These are phyloP conservation scores for Penicillium griseofulvum DNA, from an alignment of 2,329 filamentous ascomycete genomes.

Conservation along the genomic window DNA sequence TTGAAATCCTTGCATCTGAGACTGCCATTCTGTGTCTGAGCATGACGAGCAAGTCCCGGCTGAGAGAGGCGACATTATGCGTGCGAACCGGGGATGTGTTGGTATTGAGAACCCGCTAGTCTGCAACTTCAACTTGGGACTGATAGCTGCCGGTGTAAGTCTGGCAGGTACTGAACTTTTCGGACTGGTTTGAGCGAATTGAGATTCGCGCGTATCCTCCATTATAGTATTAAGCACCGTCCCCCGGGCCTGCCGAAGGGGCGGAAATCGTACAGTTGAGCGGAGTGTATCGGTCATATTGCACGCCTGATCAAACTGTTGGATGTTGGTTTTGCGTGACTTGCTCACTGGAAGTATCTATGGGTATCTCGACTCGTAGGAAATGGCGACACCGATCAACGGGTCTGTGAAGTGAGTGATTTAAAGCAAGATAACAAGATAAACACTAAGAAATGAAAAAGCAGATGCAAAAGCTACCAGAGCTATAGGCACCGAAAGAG, in stretches of 20 bases:
- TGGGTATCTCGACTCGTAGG: conserved; percentile 26
- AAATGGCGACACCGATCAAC: conserved; percentile 35
- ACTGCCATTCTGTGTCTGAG: conserved; percentile 60
- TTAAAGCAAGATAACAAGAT: conserved; percentile 15
- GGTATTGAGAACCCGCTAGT: conserved; percentile 29
- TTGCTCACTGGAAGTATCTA: conserved; percentile 18
- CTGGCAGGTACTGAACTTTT: conserved; percentile 5
- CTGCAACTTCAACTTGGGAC: conserved; percentile 37
- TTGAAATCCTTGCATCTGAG: conserved; percentile 68
- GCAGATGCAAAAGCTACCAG: conserved; percentile 32
- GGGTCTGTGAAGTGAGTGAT: conserved; percentile 16
- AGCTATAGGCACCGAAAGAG: conserved; percentile 29
- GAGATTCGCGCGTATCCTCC: conserved; percentile 49
- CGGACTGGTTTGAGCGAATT: conserved; percentile 19
- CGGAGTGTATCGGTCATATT: conserved; percentile 50
- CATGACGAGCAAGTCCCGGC: conserved; percentile 32
- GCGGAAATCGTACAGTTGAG: conserved; percentile 52
- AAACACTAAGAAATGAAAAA: conserved; percentile 26
- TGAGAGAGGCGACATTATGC: conserved; percentile 34
- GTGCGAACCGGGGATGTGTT: conserved; percentile 22
- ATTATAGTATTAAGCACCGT: conserved; percentile 64
- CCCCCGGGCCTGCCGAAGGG: conserved; percentile 57
- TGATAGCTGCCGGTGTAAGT: conserved; percentile 10
- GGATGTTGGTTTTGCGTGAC: conserved; percentile 29
- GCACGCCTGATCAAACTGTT: conserved; percentile 12